Percentiles rank a stretch among this genome's conserved stretches.
Conservation (phyloP, 331 rosid species). For the Pyracantha coccinea region DNA sequence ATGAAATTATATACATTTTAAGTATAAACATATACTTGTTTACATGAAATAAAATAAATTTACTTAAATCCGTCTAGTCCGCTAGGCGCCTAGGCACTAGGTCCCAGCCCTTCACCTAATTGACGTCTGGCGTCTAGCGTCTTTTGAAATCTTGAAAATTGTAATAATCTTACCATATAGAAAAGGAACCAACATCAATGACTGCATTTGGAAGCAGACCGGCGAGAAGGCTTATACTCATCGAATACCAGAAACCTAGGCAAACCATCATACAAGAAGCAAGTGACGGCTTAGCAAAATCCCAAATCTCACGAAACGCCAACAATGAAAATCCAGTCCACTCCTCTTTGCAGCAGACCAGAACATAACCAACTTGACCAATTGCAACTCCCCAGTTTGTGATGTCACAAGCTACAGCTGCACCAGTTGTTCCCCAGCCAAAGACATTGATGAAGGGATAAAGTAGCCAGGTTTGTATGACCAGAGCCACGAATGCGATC, state of each 20-base stretch:
- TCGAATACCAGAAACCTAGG: conserved; percentile 16
- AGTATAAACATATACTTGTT: no score
- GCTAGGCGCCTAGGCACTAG: no score
- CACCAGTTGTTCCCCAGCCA: conserved; percentile 22
- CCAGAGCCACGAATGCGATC: conserved; percentile 17
- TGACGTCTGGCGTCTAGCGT: no score
- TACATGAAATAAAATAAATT: no score
- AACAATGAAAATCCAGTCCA: conserved; percentile 22
- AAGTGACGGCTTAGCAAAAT: conserved; percentile 12
- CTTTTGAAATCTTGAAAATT: no score
- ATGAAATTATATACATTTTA: no score
- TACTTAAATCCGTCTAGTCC: no score
- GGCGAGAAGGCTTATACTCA: conserved; percentile 16
- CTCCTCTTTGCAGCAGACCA: conserved; percentile 6
- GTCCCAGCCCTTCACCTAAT: no score
- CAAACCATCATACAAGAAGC: conserved; percentile 24
- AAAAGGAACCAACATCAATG: conserved; percentile 23
- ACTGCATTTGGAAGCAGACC: conserved; percentile 23
- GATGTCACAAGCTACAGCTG: conserved; percentile 13
- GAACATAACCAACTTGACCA: conserved; percentile 6
- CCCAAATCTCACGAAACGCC: conserved; percentile 24
- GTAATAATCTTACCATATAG: conserved; percentile 18
- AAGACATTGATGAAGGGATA: conserved; percentile 8
- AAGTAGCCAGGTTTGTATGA: conserved; percentile 1
- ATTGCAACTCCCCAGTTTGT: conserved; percentile 16